Evolutionary conservation across 2,329 filamentous ascomycete genomes (phyloP).

Genomic region (Aspergillus proliferans): DNA sequence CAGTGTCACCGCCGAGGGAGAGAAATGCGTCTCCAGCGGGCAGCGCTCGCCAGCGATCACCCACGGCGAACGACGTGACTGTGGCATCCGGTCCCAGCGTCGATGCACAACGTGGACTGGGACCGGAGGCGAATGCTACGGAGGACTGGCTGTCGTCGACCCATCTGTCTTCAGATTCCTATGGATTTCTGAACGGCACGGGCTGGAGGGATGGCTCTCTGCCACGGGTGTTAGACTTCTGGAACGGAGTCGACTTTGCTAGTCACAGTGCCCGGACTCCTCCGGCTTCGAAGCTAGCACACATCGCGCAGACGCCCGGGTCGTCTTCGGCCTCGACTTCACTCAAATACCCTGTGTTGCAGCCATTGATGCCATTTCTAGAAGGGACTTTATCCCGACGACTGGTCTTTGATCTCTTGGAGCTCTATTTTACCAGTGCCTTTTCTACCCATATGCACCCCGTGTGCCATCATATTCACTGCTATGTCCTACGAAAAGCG

Average conservation of each 20-base stretch:
- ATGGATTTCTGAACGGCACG: conserved; percentile 22
- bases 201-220: conserved; percentile 22
- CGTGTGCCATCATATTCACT: conserved; percentile 82
- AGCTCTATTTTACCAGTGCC: conserved; percentile 85
- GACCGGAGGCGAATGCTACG: conserved; percentile 18
- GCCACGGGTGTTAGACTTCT: conserved; percentile 25
- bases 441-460: conserved; percentile 84
- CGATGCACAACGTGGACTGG: conserved; percentile 20
- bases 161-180: conserved; percentile 27
- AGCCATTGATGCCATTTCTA: conserved; percentile 75
- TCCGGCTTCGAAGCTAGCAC: conserved; percentile 51
- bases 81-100: conserved; percentile 21
- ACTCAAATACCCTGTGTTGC: conserved; percentile 76
- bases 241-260: conserved; percentile 24
- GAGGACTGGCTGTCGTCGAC: conserved; percentile 30
- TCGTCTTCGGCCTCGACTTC: conserved; percentile 7
- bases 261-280: conserved; percentile 39
- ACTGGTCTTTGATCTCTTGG: conserved; percentile 80
- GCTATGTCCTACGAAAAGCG: conserved; percentile 79
- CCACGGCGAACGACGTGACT: conserved; percentile 23
- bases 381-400: conserved; percentile 69
- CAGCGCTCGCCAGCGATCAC: conserved; percentile 20
- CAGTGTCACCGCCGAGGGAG: conserved; percentile 10
- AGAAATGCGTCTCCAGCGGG: conserved; percentile 19
- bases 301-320: conserved; percentile 45